Percentiles rank a stretch among this genome's conserved stretches.
Evolutionary conservation across 2,329 filamentous ascomycete genomes (phyloP).

Genomic region (Cryphonectria radicalis): DNA sequence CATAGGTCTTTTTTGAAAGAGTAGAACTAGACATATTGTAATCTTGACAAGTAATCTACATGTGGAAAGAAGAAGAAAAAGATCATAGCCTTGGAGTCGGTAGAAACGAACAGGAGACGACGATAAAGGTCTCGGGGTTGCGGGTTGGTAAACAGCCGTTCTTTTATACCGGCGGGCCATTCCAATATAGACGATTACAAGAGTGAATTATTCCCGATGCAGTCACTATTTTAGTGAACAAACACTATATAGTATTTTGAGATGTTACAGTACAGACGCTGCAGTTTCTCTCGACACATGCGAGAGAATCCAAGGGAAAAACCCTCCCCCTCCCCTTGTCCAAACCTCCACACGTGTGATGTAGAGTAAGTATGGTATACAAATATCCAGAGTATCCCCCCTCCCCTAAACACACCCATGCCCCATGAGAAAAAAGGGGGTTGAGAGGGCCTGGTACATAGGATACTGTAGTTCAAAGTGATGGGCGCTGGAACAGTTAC

Average conservation of each 20-base stretch:
- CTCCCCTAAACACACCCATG: neutral
- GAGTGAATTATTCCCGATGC: neutral
- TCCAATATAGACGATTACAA: constrained; percentile 7
- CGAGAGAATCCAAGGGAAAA: neutral
- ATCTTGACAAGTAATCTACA: neutral
- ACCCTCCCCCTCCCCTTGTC: neutral
- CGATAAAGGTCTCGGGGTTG: constrained; percentile 13
- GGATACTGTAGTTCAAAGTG: neutral
- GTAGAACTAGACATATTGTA: neutral
- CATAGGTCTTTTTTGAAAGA: neutral
- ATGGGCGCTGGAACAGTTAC: neutral
- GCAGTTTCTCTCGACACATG: neutral
- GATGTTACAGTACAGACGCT: neutral
- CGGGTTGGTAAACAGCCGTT: constrained; percentile 18
- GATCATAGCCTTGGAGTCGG: neutral
- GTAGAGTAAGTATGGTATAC: constrained; percentile 14
- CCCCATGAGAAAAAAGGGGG: neutral
- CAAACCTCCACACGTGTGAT: neutral
- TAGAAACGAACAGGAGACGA: neutral
- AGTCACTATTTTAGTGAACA: neutral
- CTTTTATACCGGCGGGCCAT: neutral
- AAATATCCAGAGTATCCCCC: neutral
- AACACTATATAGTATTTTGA: neutral
- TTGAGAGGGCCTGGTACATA: neutral
- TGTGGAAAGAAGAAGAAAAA: neutral